These are phyloP conservation scores for Delphinella strobiligena DNA, from an alignment of 2,329 filamentous ascomycete genomes.

Conservation along the genomic window DNA sequence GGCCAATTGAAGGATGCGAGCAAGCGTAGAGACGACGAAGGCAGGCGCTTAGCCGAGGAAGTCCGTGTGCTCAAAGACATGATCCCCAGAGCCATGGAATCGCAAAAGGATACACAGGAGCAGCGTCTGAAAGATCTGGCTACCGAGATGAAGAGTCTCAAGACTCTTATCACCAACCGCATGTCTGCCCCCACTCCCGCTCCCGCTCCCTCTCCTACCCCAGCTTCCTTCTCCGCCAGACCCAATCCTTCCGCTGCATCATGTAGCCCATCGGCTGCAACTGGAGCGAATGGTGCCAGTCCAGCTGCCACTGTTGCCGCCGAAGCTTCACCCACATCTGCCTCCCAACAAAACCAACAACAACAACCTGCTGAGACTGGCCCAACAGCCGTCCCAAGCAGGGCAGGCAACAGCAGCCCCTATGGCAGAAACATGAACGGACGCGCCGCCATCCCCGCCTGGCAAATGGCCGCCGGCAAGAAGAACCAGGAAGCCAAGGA, in stretches of 20 bases:
- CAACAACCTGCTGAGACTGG: neutral
- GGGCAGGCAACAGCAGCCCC: slow-evolving; percentile 6
- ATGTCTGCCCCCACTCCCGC: slow-evolving; percentile 24
- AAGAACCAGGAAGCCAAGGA: slow-evolving; percentile 27
- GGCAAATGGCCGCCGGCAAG: slow-evolving; percentile 40
- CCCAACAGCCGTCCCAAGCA: slow-evolving; percentile 3
- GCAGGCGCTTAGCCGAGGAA: slow-evolving; percentile 74
- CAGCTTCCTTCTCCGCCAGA: neutral
- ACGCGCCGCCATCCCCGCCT: slow-evolving; percentile 34
- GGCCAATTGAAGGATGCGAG: slow-evolving; percentile 70
- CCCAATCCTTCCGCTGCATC: neutral
- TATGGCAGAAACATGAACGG: slow-evolving; percentile 10
- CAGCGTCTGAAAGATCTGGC: slow-evolving; percentile 72
- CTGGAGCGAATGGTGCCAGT: neutral
- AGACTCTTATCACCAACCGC: slow-evolving; percentile 65
- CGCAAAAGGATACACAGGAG: slow-evolving; percentile 76
- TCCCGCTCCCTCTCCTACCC: slow-evolving; percentile 5
- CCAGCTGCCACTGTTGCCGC: slow-evolving; percentile 13
- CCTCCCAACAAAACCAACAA: neutral
- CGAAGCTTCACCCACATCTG: neutral
- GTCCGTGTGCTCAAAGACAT: slow-evolving; percentile 69
- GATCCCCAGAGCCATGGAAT: slow-evolving; percentile 79
- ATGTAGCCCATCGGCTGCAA: slow-evolving; percentile 2
- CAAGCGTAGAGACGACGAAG: slow-evolving; percentile 74
- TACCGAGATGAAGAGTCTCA: slow-evolving; percentile 79